These are phyloP conservation scores for Kregervanrija fluxuum DNA, from an alignment of 805 yeast species.

Conservation along the genomic window DNA sequence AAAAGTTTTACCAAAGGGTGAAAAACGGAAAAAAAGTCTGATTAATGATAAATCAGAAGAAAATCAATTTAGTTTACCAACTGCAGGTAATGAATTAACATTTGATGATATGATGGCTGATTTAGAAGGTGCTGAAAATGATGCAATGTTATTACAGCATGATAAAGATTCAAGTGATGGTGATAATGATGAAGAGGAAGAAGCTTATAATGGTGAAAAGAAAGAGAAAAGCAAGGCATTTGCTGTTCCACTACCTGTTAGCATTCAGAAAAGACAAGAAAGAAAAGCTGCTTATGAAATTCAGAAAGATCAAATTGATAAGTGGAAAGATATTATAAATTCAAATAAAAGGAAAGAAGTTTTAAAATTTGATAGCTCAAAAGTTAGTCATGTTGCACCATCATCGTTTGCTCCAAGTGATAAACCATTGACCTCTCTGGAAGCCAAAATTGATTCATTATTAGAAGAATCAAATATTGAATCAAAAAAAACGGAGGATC, in stretches of 20 bases:
- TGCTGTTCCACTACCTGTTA: constrained; percentile 76
- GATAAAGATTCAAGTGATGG: constrained; percentile 37
- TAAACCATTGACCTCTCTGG: constrained; percentile 53
- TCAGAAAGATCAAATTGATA: constrained; percentile 75
- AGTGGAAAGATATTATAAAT: constrained; percentile 82
- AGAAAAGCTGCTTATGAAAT: constrained; percentile 87
- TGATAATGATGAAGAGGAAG: constrained; percentile 20
- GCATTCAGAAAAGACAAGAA: constrained; percentile 80
- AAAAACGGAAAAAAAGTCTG: constrained; percentile 38
- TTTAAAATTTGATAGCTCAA: constrained; percentile 47
- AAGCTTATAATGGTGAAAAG: constrained; percentile 11
- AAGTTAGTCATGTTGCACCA: constrained; percentile 45
- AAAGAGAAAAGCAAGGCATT: constrained; percentile 35
- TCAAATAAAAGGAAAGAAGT: constrained; percentile 81
- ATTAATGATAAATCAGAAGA: constrained; percentile 51
- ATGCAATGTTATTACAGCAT: background rate
- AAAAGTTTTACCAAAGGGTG: constrained; percentile 26
- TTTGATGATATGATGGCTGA: constrained; percentile 71
- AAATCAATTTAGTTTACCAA: constrained; percentile 63
- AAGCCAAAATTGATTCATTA: constrained; percentile 52
- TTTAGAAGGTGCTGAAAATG: constrained; percentile 29
- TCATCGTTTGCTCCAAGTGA: constrained; percentile 48
- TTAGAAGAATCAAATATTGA: constrained; percentile 58
- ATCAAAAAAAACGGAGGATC: constrained; percentile 70
- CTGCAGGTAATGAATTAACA: constrained; percentile 50